Percentiles rank a stretch among this genome's conserved stretches.
Conservation (phyloP, 1,139 yeast genomes). For the Wickerhamomyces sp. region DNA sequence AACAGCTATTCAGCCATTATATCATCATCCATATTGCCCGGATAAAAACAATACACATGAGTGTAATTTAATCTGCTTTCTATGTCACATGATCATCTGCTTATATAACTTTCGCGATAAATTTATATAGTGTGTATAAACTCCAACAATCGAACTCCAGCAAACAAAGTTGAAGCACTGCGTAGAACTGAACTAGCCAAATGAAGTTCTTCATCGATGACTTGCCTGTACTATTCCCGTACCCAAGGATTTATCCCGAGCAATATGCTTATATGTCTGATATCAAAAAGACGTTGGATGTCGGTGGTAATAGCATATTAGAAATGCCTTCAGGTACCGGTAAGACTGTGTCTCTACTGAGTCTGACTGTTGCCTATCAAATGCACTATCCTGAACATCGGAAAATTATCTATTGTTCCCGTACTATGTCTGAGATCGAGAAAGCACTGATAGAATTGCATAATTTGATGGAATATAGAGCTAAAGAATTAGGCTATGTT, state of each 20-base stretch:
- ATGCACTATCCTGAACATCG: constrained; percentile 93
- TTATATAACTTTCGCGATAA: too few relatives aligned
- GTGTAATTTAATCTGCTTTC: too few relatives aligned
- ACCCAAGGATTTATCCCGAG: constrained; percentile 95
- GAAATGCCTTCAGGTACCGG: constrained; percentile 99
- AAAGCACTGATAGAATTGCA: constrained; percentile 94
- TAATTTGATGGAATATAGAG: constrained; percentile 79
- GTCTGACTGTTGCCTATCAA: constrained; percentile 92
- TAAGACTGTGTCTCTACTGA: constrained; percentile 85
- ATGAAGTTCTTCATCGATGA: constrained; percentile 78
- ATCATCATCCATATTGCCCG: too few relatives aligned
- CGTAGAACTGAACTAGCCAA: too few relatives aligned
- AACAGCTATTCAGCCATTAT: too few relatives aligned
- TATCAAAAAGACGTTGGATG: constrained; percentile 87
- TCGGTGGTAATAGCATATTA: constrained; percentile 93
- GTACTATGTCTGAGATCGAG: constrained; percentile 99
- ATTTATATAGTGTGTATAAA: too few relatives aligned
- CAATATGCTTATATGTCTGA: constrained; percentile 98
- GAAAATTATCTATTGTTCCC: constrained; percentile 93
- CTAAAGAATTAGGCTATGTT: constrained; percentile 73
- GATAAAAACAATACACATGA: too few relatives aligned
- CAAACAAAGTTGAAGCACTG: too few relatives aligned
- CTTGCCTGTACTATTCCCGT: constrained; percentile 93
- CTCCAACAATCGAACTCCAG: too few relatives aligned
- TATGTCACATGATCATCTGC: too few relatives aligned